A percentile compares a stretch with the other conserved stretches of the same genome.
Conservation (phyloP, 257 asterid genomes). For the Prunella vulgaris region DNA sequence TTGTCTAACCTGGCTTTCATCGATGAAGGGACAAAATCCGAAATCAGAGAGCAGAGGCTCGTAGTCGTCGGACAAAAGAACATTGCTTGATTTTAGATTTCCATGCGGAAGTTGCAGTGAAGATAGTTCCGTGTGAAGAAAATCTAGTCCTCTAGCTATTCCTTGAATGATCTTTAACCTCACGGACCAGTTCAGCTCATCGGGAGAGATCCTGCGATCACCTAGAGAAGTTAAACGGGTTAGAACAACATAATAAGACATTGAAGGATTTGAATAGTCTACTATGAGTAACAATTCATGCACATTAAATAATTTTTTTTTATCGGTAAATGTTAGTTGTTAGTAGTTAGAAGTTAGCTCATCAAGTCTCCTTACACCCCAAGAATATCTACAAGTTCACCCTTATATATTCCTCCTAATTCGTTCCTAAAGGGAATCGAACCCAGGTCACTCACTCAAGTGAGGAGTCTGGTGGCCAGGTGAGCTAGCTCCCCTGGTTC, state of each 20-base stretch:
- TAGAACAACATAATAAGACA: not conserved
- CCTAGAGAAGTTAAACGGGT: constrained; percentile 30
- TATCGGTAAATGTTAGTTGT: too few species aligned
- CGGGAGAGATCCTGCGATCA: constrained; percentile 41
- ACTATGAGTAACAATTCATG: too few species aligned
- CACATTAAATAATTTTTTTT: too few species aligned
- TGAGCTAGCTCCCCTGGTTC: too few species aligned
- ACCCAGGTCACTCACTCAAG: too few species aligned
- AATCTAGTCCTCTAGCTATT: constrained; percentile 51
- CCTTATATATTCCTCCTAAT: too few species aligned
- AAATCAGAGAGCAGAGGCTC: constrained; percentile 66
- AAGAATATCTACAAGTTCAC: too few species aligned
- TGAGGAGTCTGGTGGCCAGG: too few species aligned
- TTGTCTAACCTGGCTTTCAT: constrained; percentile 32
- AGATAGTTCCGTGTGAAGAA: constrained; percentile 51
- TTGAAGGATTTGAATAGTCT: not conserved
- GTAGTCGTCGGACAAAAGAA: constrained; percentile 40
- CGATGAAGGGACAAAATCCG: constrained; percentile 47
- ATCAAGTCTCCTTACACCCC: too few species aligned
- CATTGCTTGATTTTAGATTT: constrained; percentile 72
- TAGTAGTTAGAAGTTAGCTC: too few species aligned
- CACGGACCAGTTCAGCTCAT: constrained; percentile 54
- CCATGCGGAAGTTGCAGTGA: constrained; percentile 64
- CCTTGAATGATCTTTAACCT: constrained; percentile 64
- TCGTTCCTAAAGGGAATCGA: too few species aligned